Conservation (phyloP, 352 stramenopile genomes). For the Hyaloperonospora arabidopsidis region DNA sequence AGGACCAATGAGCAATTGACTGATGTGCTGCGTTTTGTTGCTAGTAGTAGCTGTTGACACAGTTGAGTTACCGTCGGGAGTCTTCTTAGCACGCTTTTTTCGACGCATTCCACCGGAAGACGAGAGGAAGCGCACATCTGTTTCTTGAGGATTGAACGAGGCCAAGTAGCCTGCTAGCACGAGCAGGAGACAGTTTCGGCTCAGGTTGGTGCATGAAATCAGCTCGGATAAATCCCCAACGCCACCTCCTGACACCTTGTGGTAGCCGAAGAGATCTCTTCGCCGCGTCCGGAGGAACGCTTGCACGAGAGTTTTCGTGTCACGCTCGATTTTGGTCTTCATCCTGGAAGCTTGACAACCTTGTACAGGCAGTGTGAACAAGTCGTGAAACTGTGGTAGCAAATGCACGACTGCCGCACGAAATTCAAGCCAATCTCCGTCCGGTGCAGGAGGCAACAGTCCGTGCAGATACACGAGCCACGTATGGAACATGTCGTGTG, state of each 20-base stretch:
- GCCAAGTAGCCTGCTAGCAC: conserved; percentile 65
- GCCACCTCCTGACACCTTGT: conserved; percentile 28
- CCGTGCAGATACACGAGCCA: conserved; percentile 48
- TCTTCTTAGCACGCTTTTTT: conserved; percentile 43
- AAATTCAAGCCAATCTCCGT: conserved; percentile 66
- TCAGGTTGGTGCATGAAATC: conserved; percentile 56
- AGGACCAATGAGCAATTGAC: conserved; percentile 55
- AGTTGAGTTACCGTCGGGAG: conserved; percentile 9
- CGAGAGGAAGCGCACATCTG: conserved; percentile 63
- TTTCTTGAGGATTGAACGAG: conserved; percentile 77
- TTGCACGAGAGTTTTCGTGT: conserved; percentile 31
- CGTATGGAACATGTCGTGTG: conserved; percentile 37
- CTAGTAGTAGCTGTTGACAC: conserved; percentile 9
- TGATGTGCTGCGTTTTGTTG: conserved; percentile 43
- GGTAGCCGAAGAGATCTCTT: conserved; percentile 56
- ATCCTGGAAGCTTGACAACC: conserved; percentile 8
- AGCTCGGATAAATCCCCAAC: conserved; percentile 29
- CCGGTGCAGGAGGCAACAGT: conserved; percentile 34
- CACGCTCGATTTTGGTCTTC: conserved; percentile 31
- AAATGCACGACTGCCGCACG: conserved; percentile 44
- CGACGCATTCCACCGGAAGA: conserved; percentile 41
- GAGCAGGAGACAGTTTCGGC: conserved; percentile 57
- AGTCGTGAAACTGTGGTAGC: conserved; percentile 40
- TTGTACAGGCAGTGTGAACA: conserved; percentile 15
- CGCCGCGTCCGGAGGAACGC: conserved; percentile 44